Evolutionary conservation across 495 filamentous ascomycete species (phyloP).

Genomic region (Podospora pseudocomata): DNA sequence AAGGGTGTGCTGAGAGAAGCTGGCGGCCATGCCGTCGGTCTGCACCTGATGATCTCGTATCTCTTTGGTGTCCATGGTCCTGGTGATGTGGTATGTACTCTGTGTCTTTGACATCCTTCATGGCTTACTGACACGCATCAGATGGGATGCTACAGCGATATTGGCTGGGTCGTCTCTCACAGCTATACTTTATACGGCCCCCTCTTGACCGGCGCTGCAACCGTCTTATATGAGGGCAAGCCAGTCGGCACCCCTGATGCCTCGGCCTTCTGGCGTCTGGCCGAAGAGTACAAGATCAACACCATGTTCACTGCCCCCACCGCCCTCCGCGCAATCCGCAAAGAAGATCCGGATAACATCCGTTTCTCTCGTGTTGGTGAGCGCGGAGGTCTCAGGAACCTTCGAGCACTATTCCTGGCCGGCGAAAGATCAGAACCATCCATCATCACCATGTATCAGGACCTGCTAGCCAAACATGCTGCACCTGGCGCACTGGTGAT

Average conservation of each 20-base stretch:
- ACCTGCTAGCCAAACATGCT: conserved; percentile 61
- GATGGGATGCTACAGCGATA: conserved; percentile 54
- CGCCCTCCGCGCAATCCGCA: conserved; percentile 79
- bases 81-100: conserved; percentile 58
- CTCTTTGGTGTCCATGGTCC: conserved; percentile 77
- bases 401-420: conserved; percentile 77
- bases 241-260: conserved; percentile 87
- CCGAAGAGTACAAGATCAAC: conserved; percentile 81
- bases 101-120: neutral
- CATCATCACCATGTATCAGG: conserved; percentile 75
- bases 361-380: conserved; percentile 58
- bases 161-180: conserved; percentile 84
- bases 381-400: conserved; percentile 61
- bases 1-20: conserved; percentile 85
- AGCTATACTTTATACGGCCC: conserved; percentile 78
- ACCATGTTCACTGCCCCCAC: conserved; percentile 81
- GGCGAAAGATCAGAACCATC: conserved; percentile 87
- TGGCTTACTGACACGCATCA: neutral
- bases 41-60: conserved; percentile 73
- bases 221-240: conserved; percentile 88
- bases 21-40: conserved; percentile 82
- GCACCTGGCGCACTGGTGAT: conserved; percentile 64
- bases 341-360: conserved; percentile 73
- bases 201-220: conserved; percentile 77
- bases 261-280: conserved; percentile 80